Evolutionary conservation across 2,329 filamentous ascomycete genomes (phyloP).

Genomic region (Aureobasidium leucospermi): DNA sequence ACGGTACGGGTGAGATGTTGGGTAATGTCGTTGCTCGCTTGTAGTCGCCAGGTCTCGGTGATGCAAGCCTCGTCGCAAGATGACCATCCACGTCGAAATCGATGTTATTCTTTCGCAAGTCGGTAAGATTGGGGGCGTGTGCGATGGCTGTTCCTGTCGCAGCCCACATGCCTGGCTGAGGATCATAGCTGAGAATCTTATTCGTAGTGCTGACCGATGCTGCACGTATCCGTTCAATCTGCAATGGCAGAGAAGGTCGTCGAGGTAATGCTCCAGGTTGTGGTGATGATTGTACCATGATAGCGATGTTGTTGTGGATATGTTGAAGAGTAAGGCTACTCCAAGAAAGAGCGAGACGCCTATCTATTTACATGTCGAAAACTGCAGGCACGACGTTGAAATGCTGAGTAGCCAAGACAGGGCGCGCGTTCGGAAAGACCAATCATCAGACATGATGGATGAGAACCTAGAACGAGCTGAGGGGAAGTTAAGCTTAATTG

Average conservation of each 20-base stretch:
- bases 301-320: background rate
- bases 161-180: slow-evolving; percentile 38
- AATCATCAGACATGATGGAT: background rate
- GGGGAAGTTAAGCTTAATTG: background rate
- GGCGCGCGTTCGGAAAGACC: background rate
- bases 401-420: background rate
- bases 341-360: background rate
- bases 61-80: background rate
- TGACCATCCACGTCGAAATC: slow-evolving; percentile 8
- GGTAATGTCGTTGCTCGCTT: background rate
- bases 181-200: slow-evolving; percentile 18
- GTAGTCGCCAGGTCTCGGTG: background rate
- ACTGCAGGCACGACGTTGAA: background rate
- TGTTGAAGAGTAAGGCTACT: background rate
- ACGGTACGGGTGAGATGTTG: background rate
- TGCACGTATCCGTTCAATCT: background rate
- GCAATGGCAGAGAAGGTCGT: background rate
- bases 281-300: background rate
- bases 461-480: background rate
- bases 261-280: background rate
- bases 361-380: background rate
- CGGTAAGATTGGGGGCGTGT: slow-evolving; percentile 35
- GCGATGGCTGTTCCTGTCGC: slow-evolving; percentile 35
- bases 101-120: slow-evolving; percentile 25
- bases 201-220: slow-evolving; percentile 10